Evolutionary conservation across 768 basidiomycete genomes (phyloP).

Genomic region (Hysterangium stoloniferum): DNA sequence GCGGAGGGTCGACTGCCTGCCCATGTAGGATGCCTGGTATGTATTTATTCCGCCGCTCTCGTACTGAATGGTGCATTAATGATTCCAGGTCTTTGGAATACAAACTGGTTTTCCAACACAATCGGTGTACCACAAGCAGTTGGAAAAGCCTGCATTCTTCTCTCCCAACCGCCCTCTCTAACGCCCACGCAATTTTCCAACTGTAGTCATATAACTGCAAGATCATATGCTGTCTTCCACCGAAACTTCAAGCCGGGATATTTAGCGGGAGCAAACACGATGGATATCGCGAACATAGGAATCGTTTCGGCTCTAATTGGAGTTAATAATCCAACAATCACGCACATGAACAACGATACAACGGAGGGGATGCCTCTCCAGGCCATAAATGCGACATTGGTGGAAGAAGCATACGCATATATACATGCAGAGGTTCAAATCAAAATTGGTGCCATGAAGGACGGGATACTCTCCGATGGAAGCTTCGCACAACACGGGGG

Average conservation of each 20-base stretch:
- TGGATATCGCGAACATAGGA: constrained; percentile 58
- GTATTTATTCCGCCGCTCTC: neutral
- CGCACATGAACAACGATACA: constrained; percentile 4
- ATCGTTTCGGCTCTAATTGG: constrained; percentile 39
- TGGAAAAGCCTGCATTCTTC: constrained; percentile 48
- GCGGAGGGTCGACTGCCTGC: constrained; percentile 44
- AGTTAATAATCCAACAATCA: no score
- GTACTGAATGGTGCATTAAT: neutral
- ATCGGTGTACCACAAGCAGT: constrained; percentile 55
- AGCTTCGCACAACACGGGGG: constrained; percentile 47
- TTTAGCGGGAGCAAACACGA: constrained; percentile 55
- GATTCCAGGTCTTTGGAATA: constrained; percentile 38
- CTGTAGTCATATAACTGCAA: constrained; percentile 43
- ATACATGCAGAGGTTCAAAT: constrained; percentile 49
- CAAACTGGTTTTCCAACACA: constrained; percentile 60
- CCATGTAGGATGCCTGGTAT: constrained; percentile 44
- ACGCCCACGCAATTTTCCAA: constrained; percentile 32
- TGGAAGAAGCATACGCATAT: constrained; percentile 41
- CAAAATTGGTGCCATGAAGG: constrained; percentile 37
- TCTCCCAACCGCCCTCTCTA: constrained; percentile 42
- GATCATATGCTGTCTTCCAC: constrained; percentile 43
- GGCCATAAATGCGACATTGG: constrained; percentile 24
- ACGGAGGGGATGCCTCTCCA: no score
- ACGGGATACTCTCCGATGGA: constrained; percentile 49
- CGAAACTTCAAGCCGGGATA: constrained; percentile 35